Conservation (phyloP, 495 filamentous ascomycete species). For the Talaromyces ruber region DNA sequence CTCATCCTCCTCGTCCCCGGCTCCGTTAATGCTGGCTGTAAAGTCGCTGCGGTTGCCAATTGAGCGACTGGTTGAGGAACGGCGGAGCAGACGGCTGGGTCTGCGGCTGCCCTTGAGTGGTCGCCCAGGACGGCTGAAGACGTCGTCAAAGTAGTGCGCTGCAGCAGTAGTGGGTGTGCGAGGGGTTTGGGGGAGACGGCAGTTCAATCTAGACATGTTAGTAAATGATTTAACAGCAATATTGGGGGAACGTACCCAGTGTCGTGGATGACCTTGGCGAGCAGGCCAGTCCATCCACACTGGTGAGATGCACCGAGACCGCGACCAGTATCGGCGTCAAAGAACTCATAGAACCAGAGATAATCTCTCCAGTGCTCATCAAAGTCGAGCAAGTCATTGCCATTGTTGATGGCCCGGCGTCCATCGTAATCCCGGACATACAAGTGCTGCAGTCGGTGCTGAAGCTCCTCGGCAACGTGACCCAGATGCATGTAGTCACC, state of each 20-base stretch:
- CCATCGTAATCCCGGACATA: slow-evolving; percentile 79
- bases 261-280: slow-evolving; percentile 95
- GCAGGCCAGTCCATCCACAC: slow-evolving; percentile 94
- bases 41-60: slow-evolving; percentile 84
- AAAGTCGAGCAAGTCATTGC: slow-evolving; percentile 76
- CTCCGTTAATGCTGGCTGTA: slow-evolving; percentile 31
- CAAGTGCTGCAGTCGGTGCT: slow-evolving; percentile 89
- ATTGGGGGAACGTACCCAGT: slow-evolving; percentile 57
- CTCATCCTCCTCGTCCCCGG: slow-evolving; percentile 21
- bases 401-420: slow-evolving; percentile 73
- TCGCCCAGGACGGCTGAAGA: slow-evolving; percentile 50
- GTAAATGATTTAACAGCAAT: not conserved
- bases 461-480: slow-evolving; percentile 91
- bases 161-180: slow-evolving; percentile 75
- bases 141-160: slow-evolving; percentile 91
- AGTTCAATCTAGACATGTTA: slow-evolving; percentile 56
- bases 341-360: slow-evolving; percentile 95
- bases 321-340: slow-evolving; percentile 84
- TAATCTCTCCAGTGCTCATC: slow-evolving; percentile 90
- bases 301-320: slow-evolving; percentile 91
- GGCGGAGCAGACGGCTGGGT: slow-evolving; percentile 48
- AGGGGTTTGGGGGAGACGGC: slow-evolving; percentile 87
- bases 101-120: slow-evolving; percentile 19
- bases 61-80: slow-evolving; percentile 78
- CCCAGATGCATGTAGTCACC: slow-evolving; percentile 94